These are phyloP conservation scores for Penicillium pancosmium DNA, from an alignment of 495 filamentous ascomycete genomes.

Conservation along the genomic window DNA sequence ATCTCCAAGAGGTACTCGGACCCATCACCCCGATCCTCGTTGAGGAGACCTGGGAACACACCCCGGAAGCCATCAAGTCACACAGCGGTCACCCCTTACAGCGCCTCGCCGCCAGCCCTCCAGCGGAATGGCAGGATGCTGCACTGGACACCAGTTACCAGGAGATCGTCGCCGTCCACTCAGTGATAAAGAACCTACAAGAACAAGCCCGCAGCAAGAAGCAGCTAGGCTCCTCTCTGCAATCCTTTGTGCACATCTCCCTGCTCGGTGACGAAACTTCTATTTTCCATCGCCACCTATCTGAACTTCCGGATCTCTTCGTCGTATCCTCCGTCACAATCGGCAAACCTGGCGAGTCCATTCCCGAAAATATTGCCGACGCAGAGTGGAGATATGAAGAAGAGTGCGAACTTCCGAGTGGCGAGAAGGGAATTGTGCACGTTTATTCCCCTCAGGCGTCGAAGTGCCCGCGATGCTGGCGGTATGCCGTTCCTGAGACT, in stretches of 20 bases:
- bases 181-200: constrained; percentile 68
- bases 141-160: constrained; percentile 57
- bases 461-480: constrained; percentile 91
- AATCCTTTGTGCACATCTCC: constrained; percentile 63
- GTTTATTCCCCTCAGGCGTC: constrained; percentile 66
- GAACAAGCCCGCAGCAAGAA: constrained; percentile 68
- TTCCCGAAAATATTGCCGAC: constrained; percentile 29
- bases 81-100: constrained; percentile 48
- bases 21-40: constrained; percentile 85
- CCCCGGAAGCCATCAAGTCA: constrained; percentile 63
- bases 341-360: constrained; percentile 30
- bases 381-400: constrained; percentile 58
- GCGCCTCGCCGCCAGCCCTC: constrained; percentile 33
- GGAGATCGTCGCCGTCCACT: constrained; percentile 55
- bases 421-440: constrained; percentile 51
- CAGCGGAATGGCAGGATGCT: constrained; percentile 41
- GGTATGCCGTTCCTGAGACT: constrained; percentile 68
- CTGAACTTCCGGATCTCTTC: constrained; percentile 72
- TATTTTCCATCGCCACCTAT: constrained; percentile 55
- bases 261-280: constrained; percentile 26
- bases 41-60: constrained; percentile 84
- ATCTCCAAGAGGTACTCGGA: constrained; percentile 73
- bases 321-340: constrained; percentile 73
- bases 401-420: constrained; percentile 53
- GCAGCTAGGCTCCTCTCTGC: constrained; percentile 71